Conservation (phyloP, 495 filamentous ascomycete species). For the Trichoderma orchidacearum region DNA sequence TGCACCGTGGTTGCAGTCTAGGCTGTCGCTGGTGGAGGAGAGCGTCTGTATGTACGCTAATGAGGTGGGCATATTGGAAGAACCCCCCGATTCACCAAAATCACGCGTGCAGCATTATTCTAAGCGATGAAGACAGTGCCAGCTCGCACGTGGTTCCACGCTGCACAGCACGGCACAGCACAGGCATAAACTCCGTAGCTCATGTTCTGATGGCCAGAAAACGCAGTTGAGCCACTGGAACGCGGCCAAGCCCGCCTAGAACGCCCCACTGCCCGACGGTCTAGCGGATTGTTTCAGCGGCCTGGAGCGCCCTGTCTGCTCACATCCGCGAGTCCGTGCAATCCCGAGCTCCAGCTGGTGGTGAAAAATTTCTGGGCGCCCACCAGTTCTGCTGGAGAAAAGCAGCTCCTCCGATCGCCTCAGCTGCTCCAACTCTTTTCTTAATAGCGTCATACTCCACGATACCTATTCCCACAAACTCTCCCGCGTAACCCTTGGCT, state of each 20-base stretch:
- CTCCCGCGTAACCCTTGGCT: background rate
- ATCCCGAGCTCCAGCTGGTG: background rate
- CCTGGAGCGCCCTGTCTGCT: background rate
- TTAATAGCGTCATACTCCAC: background rate
- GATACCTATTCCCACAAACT: background rate
- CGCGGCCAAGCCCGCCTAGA: background rate
- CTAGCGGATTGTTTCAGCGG: constrained; percentile 1
- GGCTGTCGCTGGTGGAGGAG: no score
- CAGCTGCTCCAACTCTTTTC: background rate
- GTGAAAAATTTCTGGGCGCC: background rate
- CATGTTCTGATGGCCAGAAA: no score
- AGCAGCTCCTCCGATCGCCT: background rate
- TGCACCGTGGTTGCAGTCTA: no score
- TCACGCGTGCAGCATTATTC: no score
- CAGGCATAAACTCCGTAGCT: no score
- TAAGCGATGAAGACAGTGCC: no score
- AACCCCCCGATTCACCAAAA: no score
- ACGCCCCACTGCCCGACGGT: background rate
- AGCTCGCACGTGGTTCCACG: no score
- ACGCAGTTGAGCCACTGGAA: no score
- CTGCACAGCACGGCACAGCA: no score
- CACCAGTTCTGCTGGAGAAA: background rate
- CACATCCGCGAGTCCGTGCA: background rate
- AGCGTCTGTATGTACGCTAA: no score
- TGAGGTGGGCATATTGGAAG: no score